Base-by-base conservation (phyloP, 2,329 filamentous ascomycete genomes). In the Colletotrichum sp. region DNA sequence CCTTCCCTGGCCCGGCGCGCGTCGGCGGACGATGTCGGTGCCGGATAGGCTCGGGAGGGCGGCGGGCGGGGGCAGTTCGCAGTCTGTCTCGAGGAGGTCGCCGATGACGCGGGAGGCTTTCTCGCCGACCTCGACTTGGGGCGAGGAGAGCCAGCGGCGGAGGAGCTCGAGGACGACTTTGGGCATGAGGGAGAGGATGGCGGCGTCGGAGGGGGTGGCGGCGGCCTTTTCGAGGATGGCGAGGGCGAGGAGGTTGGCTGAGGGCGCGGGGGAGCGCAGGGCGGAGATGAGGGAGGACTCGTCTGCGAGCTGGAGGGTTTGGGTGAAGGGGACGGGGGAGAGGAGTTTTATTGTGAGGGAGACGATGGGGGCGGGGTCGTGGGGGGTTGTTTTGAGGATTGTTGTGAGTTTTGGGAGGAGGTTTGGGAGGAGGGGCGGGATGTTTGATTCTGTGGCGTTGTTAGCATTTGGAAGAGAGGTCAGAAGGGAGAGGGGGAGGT, bases 211-310 rank as follows among this genome's bases (percentile, higher is more conserved):
- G 15, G 90, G 87, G 5, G 84, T 84, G 18, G 82, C 81, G 26
- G 89, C 84, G 6, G 90, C 91, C 79, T 93, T 93, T 76, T 89
- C 85, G 32, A 93, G 80, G 70, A 93, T 86, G 69, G 87, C 83
- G 78, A 93, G 86, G 79, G 88, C 91, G 28, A 93, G 88, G 18
- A 92, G 84, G 80, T 91, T 92, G 34, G 90, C 90, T 3, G 90
- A 89, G 1, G 90, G 87, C 1, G 90, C 85, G 2, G 90, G 87
- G 2, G 91, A 92, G 63, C 82, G 82, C 18, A 93, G 85, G 28
- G 91, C 91, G 49, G 86, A 85, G 64, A 91, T 83, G 5, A 93
- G 81, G 16, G 88, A 85, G 8, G 88, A 85, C 59, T 89, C 86
- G 28, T 90, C 87, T 13, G 90, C 89, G 9, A 92, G 82, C 3